A percentile compares a stretch with the other conserved stretches of the same genome.
phyloP scores from a whole-genome alignment of 2,329 filamentous ascomycete genomes.

The Beauveria brongniartii region DNA sequence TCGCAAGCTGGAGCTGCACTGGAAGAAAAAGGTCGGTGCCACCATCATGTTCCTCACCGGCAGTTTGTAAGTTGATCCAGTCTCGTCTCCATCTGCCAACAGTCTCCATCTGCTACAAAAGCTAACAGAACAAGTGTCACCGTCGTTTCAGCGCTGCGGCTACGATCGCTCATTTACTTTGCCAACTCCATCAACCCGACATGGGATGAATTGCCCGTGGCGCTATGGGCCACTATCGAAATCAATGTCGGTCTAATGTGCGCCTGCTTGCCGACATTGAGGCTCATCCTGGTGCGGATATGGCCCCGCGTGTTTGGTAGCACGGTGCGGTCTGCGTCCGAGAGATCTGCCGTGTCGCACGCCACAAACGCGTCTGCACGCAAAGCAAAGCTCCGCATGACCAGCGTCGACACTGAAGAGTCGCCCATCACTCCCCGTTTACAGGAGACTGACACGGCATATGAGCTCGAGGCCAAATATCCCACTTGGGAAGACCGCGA shows the following conservation, averaged over 20 bases:
- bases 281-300: constrained; percentile 16
- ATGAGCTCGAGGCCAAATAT: constrained; percentile 7
- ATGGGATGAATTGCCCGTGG: constrained; percentile 14
- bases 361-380: background rate
- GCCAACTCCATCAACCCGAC: constrained; percentile 16
- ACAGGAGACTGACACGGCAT: background rate
- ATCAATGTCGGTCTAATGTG: constrained; percentile 19
- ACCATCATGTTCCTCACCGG: constrained; percentile 44
- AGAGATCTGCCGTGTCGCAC: background rate
- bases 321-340: background rate
- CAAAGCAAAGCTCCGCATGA: background rate
- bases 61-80: constrained; percentile 27
- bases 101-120: background rate
- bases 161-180: constrained; percentile 15
- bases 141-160: constrained; percentile 16
- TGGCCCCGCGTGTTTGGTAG: constrained; percentile 10
- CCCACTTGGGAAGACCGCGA: constrained; percentile 2
- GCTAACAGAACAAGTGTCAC: constrained; percentile 14
- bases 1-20: constrained; percentile 32
- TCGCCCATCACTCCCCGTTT: background rate
- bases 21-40: constrained; percentile 41
- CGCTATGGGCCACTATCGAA: constrained; percentile 19
- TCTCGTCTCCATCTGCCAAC: background rate
- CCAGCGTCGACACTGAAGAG: background rate
- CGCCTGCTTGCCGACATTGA: constrained; percentile 18